These are phyloP conservation scores for Fonsecaea monophora DNA, from an alignment of 2,329 filamentous ascomycete species.

Conservation along the genomic window DNA sequence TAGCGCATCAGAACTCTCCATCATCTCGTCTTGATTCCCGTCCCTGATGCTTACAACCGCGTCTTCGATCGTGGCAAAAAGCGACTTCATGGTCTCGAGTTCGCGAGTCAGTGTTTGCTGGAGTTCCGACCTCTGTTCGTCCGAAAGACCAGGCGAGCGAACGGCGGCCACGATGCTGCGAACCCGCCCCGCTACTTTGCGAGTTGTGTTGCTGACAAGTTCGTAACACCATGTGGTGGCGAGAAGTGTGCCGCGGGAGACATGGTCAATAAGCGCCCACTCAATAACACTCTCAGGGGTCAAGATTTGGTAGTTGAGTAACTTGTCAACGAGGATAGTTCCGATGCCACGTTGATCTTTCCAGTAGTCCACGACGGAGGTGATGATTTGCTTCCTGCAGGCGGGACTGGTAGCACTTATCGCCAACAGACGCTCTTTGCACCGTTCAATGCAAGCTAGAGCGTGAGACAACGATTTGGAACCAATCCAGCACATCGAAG, in stretches of 20 bases:
- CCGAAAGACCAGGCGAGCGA: constrained; percentile 62
- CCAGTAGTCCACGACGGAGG: constrained; percentile 92
- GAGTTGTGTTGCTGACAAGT: constrained; percentile 84
- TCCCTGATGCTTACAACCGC: constrained; percentile 73
- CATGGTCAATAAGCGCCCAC: constrained; percentile 78
- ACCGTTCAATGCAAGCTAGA: constrained; percentile 92
- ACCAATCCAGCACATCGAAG: constrained; percentile 88
- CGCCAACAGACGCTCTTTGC: constrained; percentile 83
- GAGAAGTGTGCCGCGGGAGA: constrained; percentile 70
- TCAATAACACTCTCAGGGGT: constrained; percentile 84
- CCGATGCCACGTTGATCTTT: constrained; percentile 88
- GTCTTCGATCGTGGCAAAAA: constrained; percentile 84
- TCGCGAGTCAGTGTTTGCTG: constrained; percentile 74
- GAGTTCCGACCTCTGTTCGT: constrained; percentile 63
- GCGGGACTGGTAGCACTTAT: constrained; percentile 76
- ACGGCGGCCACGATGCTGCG: constrained; percentile 76
- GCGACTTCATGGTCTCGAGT: constrained; percentile 73
- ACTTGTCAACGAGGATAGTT: constrained; percentile 91
- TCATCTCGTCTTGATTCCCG: constrained; percentile 75
- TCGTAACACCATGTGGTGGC: constrained; percentile 82
- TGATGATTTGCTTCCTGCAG: constrained; percentile 85
- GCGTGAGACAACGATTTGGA: constrained; percentile 97
- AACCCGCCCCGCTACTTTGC: constrained; percentile 86
- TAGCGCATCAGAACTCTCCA: constrained; percentile 67
- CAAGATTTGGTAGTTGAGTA: constrained; percentile 95